Base-by-base conservation (phyloP, 257 asterid species). In the Nicotiana obtusifolia region DNA sequence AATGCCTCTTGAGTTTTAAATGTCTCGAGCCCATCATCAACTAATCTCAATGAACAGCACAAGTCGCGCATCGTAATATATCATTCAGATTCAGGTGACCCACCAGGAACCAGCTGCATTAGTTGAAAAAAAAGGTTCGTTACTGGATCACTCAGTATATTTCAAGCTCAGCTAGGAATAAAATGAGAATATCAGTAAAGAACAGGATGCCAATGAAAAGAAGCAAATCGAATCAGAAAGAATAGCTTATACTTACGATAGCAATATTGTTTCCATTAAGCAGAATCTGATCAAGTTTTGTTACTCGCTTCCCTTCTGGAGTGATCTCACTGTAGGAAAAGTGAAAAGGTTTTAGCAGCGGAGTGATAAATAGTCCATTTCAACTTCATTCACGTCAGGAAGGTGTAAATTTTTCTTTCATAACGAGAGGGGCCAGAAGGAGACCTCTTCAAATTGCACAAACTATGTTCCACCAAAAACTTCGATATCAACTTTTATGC, bases 221-320 rank as follows among this genome's bases (percentile, higher is more conserved):
- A 22, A 68, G 3, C 49, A 41, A 78, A 19, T 52, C 3, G 52
- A 49, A 14, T 28, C 7, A 56, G 61, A 20, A 20, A 16, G 66
- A 31, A 62, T 19, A 81, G 73, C 15, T 14, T 26, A 75, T 65
- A 84, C 99, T 90, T 86, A 95, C 98, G 33, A 93, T 93, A n/a
- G 99, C 99, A 83, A 95, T 95, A 88, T 95, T 93, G 91, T 95
- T 95, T 57, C 99, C 98, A 24, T 95, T 95, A 33, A 93, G 99
- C 87, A 95, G 85, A 77, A 95, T 95, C 85, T 95, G 99, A 82
- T 95, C 99, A 59, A 95, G 92, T 86, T 92, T 93, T 49, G 99
- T 95, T 44, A 95, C 87, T 5, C 98, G 87, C 30, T 97, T 91
- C n/a, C 99, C 99, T 89, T 95, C 98, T 5, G 98, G 86, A 65